Evolutionary conservation across 2,329 filamentous ascomycete genomes (phyloP).

Genomic region (Nigrograna mackinnonii): DNA sequence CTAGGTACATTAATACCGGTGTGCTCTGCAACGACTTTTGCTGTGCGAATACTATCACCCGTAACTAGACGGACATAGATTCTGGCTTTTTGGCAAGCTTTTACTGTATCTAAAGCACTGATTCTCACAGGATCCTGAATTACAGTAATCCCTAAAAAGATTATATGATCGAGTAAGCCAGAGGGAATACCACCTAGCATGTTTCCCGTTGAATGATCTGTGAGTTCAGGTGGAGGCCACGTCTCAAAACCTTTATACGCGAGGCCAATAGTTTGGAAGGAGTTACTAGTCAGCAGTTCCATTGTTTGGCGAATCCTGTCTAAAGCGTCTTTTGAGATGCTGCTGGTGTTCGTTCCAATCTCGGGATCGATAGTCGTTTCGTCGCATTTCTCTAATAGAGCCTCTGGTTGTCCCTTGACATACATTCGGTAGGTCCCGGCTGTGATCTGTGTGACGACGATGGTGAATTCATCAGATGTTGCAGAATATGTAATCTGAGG

Average conservation of each 20-base stretch:
- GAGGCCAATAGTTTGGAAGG: slow-evolving; percentile 47
- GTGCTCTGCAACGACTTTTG: slow-evolving; percentile 92
- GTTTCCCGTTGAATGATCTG: too few relatives aligned
- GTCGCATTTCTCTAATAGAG: slow-evolving; percentile 45
- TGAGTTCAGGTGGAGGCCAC: slow-evolving; percentile 44
- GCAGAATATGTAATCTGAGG: slow-evolving; percentile 31
- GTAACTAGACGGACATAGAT: slow-evolving; percentile 97
- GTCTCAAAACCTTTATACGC: slow-evolving; percentile 43
- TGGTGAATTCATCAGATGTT: slow-evolving; percentile 50
- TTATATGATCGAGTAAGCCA: slow-evolving; percentile 54
- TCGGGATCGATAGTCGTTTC: slow-evolving; percentile 16
- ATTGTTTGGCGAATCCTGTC: slow-evolving; percentile 34
- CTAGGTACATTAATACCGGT: slow-evolving; percentile 84
- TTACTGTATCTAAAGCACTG: slow-evolving; percentile 83
- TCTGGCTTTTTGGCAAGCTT: slow-evolving; percentile 85
- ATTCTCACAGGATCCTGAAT: slow-evolving; percentile 95
- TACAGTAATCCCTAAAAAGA: slow-evolving; percentile 84
- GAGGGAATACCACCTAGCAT: too few relatives aligned
- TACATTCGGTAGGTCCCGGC: slow-evolving; percentile 54
- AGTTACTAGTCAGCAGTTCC: slow-evolving; percentile 41
- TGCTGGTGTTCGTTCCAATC: neutral
- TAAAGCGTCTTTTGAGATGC: slow-evolving; percentile 16
- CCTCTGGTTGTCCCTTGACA: slow-evolving; percentile 62
- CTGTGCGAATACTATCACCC: slow-evolving; percentile 93
- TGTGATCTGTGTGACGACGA: slow-evolving; percentile 53